Percentiles rank a stretch among this genome's conserved stretches.
These are phyloP conservation scores for Paracoccidioides brasiliensis DNA, from an alignment of 2,329 filamentous ascomycete species.

Conservation along the genomic window DNA sequence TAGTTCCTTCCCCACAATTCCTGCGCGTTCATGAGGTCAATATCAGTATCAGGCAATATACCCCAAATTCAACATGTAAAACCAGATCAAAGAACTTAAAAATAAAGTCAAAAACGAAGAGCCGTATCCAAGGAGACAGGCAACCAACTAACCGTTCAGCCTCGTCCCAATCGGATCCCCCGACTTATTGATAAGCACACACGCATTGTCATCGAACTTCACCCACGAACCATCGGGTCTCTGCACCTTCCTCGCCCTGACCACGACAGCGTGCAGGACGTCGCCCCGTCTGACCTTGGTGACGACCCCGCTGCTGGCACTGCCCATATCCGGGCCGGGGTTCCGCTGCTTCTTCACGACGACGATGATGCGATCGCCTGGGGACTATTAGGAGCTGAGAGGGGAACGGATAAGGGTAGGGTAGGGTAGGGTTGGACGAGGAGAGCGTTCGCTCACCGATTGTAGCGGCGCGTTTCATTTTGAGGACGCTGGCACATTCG, in stretches of 20 bases:
- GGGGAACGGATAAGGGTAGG: not conserved
- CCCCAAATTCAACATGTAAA: too few species aligned
- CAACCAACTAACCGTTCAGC: constrained; percentile 53
- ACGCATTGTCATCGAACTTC: constrained; percentile 94
- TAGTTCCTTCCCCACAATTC: constrained; percentile 80
- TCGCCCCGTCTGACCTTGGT: constrained; percentile 96
- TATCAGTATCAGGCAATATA: constrained; percentile 2
- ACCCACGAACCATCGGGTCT: constrained; percentile 80
- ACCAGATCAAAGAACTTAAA: not conserved
- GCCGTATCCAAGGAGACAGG: not conserved
- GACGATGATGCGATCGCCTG: constrained; percentile 91
- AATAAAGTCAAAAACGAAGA: not conserved
- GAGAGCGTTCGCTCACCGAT: constrained; percentile 52
- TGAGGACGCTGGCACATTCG: constrained; percentile 87
- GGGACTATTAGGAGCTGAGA: not conserved
- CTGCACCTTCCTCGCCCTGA: constrained; percentile 78
- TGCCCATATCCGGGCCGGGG: constrained; percentile 57
- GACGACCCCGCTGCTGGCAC: constrained; percentile 59
- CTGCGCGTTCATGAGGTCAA: constrained; percentile 26
- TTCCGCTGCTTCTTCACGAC: constrained; percentile 93
- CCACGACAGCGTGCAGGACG: constrained; percentile 89
- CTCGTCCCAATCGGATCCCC: constrained; percentile 90
- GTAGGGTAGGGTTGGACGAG: not conserved
- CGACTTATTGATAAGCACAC: constrained; percentile 90
- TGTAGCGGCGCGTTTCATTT: constrained; percentile 71